A percentile compares a stretch with the other conserved stretches of the same genome.
phyloP scores from a whole-genome alignment of 2,329 filamentous ascomycete species.

The Calonectria pteridis region DNA sequence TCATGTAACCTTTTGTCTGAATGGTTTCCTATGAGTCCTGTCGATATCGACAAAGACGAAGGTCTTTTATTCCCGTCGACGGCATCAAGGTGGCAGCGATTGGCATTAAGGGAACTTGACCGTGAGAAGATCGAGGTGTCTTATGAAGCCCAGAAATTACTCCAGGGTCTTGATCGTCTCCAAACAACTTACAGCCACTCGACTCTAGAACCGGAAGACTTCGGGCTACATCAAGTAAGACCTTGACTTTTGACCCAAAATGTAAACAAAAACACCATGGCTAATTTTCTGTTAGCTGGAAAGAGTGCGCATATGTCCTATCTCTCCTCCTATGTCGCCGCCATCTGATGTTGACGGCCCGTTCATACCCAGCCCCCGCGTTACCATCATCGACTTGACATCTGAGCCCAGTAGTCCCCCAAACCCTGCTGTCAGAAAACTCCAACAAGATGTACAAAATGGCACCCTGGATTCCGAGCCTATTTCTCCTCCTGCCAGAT shows the following conservation, averaged over 20 bases:
- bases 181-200: neutral
- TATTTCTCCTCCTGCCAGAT: constrained; percentile 15
- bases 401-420: constrained; percentile 48
- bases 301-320: constrained; percentile 21
- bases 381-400: constrained; percentile 44
- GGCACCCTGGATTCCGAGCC: constrained; percentile 40
- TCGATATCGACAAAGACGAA: constrained; percentile 42
- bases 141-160: neutral
- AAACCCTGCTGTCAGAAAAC: neutral
- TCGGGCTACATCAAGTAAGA: constrained; percentile 26
- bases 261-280: neutral
- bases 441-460: constrained; percentile 22
- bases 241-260: neutral
- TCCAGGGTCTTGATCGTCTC: neutral
- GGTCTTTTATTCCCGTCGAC: constrained; percentile 43
- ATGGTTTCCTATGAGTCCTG: constrained; percentile 48
- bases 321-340: constrained; percentile 48
- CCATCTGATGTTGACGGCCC: constrained; percentile 29
- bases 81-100: constrained; percentile 35
- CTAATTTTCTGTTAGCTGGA: neutral
- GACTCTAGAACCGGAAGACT: constrained; percentile 5
- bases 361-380: constrained; percentile 37
- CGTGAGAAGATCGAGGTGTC: constrained; percentile 32
- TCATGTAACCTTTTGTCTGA: constrained; percentile 36
- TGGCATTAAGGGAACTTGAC: constrained; percentile 45